phyloP scores from a whole-genome alignment of 805 yeast species.

The Candida dendrica region DNA sequence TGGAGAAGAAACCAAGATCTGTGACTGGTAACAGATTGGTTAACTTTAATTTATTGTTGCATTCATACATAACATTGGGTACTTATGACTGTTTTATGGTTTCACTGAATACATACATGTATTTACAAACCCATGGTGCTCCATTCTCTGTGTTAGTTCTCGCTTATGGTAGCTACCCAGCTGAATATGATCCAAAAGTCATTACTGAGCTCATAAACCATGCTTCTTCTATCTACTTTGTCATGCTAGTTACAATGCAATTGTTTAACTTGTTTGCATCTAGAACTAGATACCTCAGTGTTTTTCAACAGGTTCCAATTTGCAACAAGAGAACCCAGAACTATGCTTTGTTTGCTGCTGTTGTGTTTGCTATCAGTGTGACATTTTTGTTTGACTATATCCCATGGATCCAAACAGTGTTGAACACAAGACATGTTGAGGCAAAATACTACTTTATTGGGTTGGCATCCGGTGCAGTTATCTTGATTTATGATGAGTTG shows the following conservation, averaged over 20 bases:
- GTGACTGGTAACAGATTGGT: constrained; percentile 34
- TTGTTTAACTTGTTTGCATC: constrained; percentile 36
- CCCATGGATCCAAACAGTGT: constrained; percentile 28
- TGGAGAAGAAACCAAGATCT: constrained; percentile 35
- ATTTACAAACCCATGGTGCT: constrained; percentile 29
- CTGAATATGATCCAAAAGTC: constrained; percentile 12
- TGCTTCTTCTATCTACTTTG: constrained; percentile 39
- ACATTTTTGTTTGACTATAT: constrained; percentile 36
- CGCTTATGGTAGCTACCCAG: constrained; percentile 27
- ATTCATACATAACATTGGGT: constrained; percentile 37
- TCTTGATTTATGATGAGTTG: constrained; percentile 34
- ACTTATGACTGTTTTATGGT: constrained; percentile 33
- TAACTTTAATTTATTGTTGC: constrained; percentile 30
- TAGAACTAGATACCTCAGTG: constrained; percentile 34
- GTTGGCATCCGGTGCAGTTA: constrained; percentile 33
- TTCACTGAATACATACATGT: constrained; percentile 31
- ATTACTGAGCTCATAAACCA: constrained; percentile 20
- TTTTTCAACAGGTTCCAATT: constrained; percentile 35
- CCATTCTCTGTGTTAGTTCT: constrained; percentile 28
- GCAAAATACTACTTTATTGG: constrained; percentile 39
- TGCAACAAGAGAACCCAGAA: constrained; percentile 17
- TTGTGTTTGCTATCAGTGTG: constrained; percentile 28
- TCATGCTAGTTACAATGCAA: constrained; percentile 40
- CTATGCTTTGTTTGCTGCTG: constrained; percentile 23
- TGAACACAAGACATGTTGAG: constrained; percentile 33